These are phyloP conservation scores for Nothophoma quercina DNA, from an alignment of 2,329 filamentous ascomycete genomes.

Conservation along the genomic window DNA sequence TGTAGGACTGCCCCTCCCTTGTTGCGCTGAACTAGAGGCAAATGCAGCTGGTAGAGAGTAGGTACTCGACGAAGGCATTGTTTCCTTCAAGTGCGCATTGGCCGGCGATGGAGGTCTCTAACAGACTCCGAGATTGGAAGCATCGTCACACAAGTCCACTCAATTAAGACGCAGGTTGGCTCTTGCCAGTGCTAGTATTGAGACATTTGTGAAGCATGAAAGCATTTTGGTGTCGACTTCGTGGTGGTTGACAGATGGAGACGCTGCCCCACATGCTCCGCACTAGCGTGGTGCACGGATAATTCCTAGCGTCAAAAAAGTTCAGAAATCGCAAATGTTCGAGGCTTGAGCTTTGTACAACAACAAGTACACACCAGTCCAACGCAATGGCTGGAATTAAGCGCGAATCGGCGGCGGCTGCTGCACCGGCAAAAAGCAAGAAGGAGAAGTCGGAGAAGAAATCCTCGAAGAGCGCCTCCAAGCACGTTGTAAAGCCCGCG, in stretches of 20 bases:
- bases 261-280: constrained; percentile 3
- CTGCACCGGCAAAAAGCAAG: constrained; percentile 44
- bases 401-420: constrained; percentile 35
- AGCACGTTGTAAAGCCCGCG: constrained; percentile 33
- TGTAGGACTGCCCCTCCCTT: no score
- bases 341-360: constrained; percentile 9
- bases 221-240: background rate
- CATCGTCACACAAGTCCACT: no score
- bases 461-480: constrained; percentile 35
- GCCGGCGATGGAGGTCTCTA: no score
- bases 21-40: no score
- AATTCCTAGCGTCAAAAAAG: constrained; percentile 26
- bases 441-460: constrained; percentile 49
- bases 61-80: no score
- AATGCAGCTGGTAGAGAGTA: no score
- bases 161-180: no score
- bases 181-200: no score
- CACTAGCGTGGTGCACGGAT: constrained; percentile 4
- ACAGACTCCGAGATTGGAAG: no score
- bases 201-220: no score
- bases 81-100: no score
- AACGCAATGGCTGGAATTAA: constrained; percentile 48
- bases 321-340: constrained; percentile 29
- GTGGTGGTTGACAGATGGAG: background rate
- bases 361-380: constrained; percentile 12